A percentile compares a stretch with the other conserved stretches of the same genome.
These are phyloP conservation scores for Stenogyne calaminthoides DNA, from an alignment of 305 asterid genomes.

Conservation along the genomic window DNA sequence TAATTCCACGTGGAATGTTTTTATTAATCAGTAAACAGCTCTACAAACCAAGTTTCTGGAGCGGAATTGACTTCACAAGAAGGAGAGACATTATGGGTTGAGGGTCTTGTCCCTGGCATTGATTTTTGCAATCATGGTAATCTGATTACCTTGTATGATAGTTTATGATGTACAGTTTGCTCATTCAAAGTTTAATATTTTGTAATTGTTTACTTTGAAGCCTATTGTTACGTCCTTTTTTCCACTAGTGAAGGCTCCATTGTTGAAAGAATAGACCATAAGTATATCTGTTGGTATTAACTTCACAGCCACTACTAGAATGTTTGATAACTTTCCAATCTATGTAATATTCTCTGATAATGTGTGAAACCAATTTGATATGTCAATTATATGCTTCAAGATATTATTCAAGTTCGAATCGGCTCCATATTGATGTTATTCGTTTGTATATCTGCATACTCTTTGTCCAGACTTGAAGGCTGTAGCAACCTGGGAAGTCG, in stretches of 20 bases:
- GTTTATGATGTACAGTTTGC: slow-evolving; percentile 4
- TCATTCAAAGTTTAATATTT: not conserved
- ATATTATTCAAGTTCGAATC: not conserved
- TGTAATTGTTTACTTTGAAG: not conserved
- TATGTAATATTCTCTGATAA: not conserved
- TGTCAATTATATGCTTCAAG: not conserved
- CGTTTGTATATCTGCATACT: slow-evolving; percentile 24
- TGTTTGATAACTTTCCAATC: not conserved
- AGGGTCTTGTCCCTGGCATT: slow-evolving; percentile 97
- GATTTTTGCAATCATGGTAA: slow-evolving; percentile 99
- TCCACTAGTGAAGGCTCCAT: not conserved
- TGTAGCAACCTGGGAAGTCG: slow-evolving; percentile 90
- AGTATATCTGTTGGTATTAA: not conserved
- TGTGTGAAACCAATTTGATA: not conserved
- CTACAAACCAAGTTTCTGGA: slow-evolving; percentile 51
- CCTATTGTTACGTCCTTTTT: not conserved
- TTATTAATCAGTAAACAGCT: slow-evolving; percentile 40
- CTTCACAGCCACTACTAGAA: not conserved
- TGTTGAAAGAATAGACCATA: not conserved
- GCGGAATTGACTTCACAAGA: slow-evolving; percentile 41
- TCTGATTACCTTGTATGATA: not conserved
- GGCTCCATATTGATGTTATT: not conserved
- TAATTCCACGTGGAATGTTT: slow-evolving; percentile 17
- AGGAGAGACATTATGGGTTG: slow-evolving; percentile 74
- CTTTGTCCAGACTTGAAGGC: slow-evolving; percentile 59